Base-by-base conservation (phyloP, 331 rosid species). In the Quercus phellos region DNA sequence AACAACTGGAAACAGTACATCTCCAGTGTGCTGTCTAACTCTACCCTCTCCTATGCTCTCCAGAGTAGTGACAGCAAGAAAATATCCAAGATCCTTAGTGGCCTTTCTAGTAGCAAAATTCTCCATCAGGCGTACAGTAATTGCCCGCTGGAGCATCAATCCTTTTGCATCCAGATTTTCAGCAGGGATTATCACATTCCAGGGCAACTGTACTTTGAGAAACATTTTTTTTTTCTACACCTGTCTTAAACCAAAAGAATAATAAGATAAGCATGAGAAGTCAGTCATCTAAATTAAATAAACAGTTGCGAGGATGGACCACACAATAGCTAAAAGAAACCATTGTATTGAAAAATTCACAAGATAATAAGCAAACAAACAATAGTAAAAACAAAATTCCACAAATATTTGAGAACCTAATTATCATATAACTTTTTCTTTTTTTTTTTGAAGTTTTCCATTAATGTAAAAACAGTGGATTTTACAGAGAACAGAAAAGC, bases 1-100 rank as follows among this genome's bases (percentile, higher is more conserved):
- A 38, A 76, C 79, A 73, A 94, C 93, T 0, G 96, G 98, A 75
- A 92, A 94, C 80, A 92, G 87, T 29, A 92, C 97, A 30, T 91
- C 98, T 24, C 97, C 99, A 0, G 93, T 84, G 13, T 78, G 88
- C 46, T 87, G 93, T 76, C 97, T 80, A 26, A 95, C 94, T 77
- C 83, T 90, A 34, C 97, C 99, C 80, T 89, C 98, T 22, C 97
- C 98, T 6, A 92, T 83, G 4, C 55, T 88, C 51, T 94, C 98
- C 72, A 92, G 77, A 5, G 91, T 87, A 2, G 92, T 94, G 70
- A 94, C 90, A 0, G 96, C 97, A 54, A 88, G 86, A 68, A 82
- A 87, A 86, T 90, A 92, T 1, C 99, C 98, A 3, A 87, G 86
- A 79, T 94, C 97, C 63, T 92, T 87, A 4, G 96, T 82, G 2